phyloP scores from a whole-genome alignment of 148 eudicot species.

The Persicaria maculosa region DNA sequence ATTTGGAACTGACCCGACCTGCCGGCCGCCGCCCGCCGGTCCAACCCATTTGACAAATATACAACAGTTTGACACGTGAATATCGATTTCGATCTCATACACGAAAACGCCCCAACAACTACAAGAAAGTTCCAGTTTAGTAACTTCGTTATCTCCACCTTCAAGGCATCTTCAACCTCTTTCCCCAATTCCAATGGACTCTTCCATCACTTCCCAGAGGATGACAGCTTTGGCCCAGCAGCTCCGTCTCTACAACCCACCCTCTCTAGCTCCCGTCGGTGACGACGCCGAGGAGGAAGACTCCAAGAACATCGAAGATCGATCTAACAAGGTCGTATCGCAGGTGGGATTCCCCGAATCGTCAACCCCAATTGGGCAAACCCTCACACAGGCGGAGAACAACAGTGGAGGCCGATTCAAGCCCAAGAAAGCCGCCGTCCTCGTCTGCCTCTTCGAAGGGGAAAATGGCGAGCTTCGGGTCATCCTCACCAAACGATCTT shows the following conservation, averaged over 20 bases:
- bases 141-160: background rate
- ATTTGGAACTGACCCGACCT: too few relatives aligned
- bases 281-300: slow-evolving; percentile 26
- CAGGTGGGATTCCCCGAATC: slow-evolving; percentile 61
- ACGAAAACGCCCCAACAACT: too few relatives aligned
- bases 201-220: slow-evolving; percentile 16
- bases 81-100: too few relatives aligned
- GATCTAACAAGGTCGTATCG: slow-evolving; percentile 46
- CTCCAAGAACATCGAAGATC: slow-evolving; percentile 33
- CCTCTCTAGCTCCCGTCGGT: slow-evolving; percentile 23
- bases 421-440: slow-evolving; percentile 59
- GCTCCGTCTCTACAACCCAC: slow-evolving; percentile 43
- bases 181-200: background rate
- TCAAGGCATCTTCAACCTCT: background rate
- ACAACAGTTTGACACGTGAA: too few relatives aligned
- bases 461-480: slow-evolving; percentile 52
- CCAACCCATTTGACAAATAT: too few relatives aligned
- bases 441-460: slow-evolving; percentile 64
- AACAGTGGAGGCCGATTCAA: slow-evolving; percentile 14
- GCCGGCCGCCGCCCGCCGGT: too few relatives aligned
- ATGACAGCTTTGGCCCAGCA: slow-evolving; percentile 17
- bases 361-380: slow-evolving; percentile 27
- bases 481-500: slow-evolving; percentile 80
- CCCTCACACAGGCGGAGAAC: slow-evolving; percentile 6
- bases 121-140: background rate